Base-by-base conservation (phyloP, 2,329 filamentous ascomycete species). In the Penicillium sp. region DNA sequence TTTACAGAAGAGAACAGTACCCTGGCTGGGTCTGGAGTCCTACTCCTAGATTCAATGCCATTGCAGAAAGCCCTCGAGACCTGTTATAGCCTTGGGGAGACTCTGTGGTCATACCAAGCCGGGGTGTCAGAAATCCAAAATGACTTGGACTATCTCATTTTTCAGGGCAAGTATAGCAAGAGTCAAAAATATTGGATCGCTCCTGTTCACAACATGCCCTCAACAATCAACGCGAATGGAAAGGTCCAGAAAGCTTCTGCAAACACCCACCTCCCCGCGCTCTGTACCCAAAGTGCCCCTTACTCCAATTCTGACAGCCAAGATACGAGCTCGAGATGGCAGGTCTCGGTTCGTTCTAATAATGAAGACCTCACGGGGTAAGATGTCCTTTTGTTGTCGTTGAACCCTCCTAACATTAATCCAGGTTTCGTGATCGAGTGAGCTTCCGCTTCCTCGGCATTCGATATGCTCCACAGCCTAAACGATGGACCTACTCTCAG, bases 341-440 rank as follows among this genome's bases (percentile, higher is more conserved):
- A 62, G 25, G 37, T 63, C 35, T 56, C 55, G 13, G 57, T 63
- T 14, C 45, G 55, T 3, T 63, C 63, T 3, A 62, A 62, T 13
- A 58, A 63, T 26, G 58, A 65, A 35, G 50, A 63, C 21, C 31
- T 65, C 14, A 64, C 62, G 23, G 62, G 63, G 63, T 63, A 55
- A 31, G 55, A 9, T 19, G 21, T 11, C 10, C 4, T 14, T 9
- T 5, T 13, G 26, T 19, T 21, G 19, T 3, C 14, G n/a, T 1
- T 11, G 19, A 33, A 9, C 2, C 6, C 8, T 21, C 11, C 37
- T 54, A 13, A 58, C 42, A 50, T 48, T 14, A 29, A 26, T 37
- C 11, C 21, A 68, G 83, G 0, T 83, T 78, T 62, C 76, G 81
- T 8, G 83, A 85, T 63, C 76, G 81, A 60, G 81, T 83, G 64